These are phyloP conservation scores for Chlamydomonas schloesseri DNA, from an alignment of 139 green algal genomes.

Conservation along the genomic window DNA sequence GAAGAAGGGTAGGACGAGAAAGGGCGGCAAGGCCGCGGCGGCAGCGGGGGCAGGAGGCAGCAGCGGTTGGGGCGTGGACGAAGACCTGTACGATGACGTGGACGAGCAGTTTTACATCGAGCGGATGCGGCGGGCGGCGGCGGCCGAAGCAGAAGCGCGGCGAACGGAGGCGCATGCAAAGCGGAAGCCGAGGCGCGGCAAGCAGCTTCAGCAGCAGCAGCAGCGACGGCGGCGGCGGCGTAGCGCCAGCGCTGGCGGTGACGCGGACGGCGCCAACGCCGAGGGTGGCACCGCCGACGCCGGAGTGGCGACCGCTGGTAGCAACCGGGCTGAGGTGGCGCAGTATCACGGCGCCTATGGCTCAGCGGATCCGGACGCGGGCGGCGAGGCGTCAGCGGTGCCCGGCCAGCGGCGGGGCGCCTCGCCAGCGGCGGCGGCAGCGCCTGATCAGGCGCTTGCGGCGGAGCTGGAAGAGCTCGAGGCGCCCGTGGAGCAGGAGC, in stretches of 20 bases:
- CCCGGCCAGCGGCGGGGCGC: too few species aligned
- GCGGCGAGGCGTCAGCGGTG: too few species aligned
- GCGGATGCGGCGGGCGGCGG: not conserved
- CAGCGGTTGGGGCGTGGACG: not conserved
- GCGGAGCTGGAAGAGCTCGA: not conserved
- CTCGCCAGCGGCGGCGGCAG: too few species aligned
- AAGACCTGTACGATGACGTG: constrained; percentile 44
- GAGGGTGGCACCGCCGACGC: not conserved
- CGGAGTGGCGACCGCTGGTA: too few species aligned
- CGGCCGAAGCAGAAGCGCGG: too few species aligned
- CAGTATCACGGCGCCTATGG: not conserved
- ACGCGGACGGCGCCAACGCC: too few species aligned
- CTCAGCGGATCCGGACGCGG: too few species aligned
- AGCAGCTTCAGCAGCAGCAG: too few species aligned
- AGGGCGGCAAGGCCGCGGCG: not conserved
- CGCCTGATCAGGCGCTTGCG: too few species aligned
- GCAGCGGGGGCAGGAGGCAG: not conserved
- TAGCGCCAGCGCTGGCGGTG: too few species aligned
- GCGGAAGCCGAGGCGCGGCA: not conserved
- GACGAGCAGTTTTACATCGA: constrained; percentile 45
- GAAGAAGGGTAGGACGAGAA: not conserved
- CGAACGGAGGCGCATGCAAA: not conserved
- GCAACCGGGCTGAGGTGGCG: too few species aligned
- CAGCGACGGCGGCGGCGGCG: not conserved
- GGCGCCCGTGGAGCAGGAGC: too few species aligned